A percentile compares a stretch with the other conserved stretches of the same genome.
These are phyloP conservation scores for Bipolaris sorokiniana DNA, from an alignment of 2,329 filamentous ascomycete species.

Conservation along the genomic window DNA sequence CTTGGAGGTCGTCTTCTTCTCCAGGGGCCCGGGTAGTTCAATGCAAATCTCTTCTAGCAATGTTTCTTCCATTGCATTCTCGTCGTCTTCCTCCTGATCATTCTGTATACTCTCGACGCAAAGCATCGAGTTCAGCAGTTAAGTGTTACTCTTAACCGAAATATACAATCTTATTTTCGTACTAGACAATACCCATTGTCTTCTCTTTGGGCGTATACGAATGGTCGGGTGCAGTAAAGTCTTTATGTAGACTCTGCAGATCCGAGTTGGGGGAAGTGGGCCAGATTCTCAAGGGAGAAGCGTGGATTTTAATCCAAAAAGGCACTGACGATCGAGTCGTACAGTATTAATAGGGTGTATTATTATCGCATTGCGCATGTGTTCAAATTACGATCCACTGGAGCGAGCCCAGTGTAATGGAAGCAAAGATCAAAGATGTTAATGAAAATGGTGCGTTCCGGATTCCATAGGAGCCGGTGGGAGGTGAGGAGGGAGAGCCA, in stretches of 20 bases:
- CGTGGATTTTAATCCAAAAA: not conserved
- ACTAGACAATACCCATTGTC: not conserved
- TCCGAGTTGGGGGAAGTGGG: not conserved
- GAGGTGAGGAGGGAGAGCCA: not conserved
- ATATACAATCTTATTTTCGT: not conserved
- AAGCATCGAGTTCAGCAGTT: not conserved
- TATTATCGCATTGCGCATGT: no score
- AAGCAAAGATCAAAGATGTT: slow-evolving; percentile 7
- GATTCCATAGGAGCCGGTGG: slow-evolving; percentile 7
- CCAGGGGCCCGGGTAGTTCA: no score
- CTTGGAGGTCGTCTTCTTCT: no score
- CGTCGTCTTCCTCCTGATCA: not conserved
- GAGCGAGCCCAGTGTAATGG: slow-evolving; percentile 12
- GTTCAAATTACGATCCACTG: slow-evolving; percentile 24
- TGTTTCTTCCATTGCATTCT: not conserved
- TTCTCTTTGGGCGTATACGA: not conserved
- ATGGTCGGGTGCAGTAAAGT: not conserved
- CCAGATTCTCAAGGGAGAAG: not conserved
- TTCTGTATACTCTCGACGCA: not conserved
- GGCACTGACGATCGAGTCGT: not conserved
- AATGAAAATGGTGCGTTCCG: slow-evolving; percentile 11
- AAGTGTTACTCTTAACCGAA: not conserved
- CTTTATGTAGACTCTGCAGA: not conserved
- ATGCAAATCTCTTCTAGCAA: not conserved
- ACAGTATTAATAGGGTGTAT: not conserved